Conservation (phyloP, 148 eudicot species). For the Hydrangea macrophylla region DNA sequence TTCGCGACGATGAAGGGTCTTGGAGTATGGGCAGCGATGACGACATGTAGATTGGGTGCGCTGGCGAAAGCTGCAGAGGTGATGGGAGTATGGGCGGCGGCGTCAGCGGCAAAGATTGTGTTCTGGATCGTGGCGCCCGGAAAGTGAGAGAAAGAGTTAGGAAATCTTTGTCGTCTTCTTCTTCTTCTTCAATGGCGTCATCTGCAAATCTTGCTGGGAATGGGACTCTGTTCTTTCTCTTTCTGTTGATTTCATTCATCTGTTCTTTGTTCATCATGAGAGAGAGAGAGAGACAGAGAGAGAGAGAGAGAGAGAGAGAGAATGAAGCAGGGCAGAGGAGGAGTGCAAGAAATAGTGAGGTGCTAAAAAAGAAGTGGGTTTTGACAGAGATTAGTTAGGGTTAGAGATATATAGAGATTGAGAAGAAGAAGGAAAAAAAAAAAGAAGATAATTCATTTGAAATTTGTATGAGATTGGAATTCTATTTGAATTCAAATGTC, state of each 20-base stretch:
- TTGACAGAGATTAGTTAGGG: not conserved
- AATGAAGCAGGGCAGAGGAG: too few species aligned
- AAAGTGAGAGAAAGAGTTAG: conserved; percentile 13
- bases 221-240: conserved; percentile 9
- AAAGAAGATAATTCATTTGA: not conserved
- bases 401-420: not conserved
- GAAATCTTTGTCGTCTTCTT: conserved; percentile 7
- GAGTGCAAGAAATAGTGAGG: not conserved
- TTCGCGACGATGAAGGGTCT: not conserved
- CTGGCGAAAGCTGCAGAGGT: not conserved
- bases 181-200: not conserved
- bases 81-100: not conserved
- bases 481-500: not conserved
- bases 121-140: not conserved
- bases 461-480: not conserved
- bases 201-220: conserved; percentile 3
- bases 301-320: too few species aligned
- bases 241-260: not conserved
- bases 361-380: not conserved
- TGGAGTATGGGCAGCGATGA: too few species aligned
- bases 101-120: not conserved
- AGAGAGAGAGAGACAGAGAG: too few species aligned
- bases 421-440: not conserved
- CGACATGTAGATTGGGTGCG: not conserved
- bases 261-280: not conserved